Evolutionary conservation across 2,329 filamentous ascomycete genomes (phyloP).

Genomic region (Xenosphaeropsis pyriputrescens): DNA sequence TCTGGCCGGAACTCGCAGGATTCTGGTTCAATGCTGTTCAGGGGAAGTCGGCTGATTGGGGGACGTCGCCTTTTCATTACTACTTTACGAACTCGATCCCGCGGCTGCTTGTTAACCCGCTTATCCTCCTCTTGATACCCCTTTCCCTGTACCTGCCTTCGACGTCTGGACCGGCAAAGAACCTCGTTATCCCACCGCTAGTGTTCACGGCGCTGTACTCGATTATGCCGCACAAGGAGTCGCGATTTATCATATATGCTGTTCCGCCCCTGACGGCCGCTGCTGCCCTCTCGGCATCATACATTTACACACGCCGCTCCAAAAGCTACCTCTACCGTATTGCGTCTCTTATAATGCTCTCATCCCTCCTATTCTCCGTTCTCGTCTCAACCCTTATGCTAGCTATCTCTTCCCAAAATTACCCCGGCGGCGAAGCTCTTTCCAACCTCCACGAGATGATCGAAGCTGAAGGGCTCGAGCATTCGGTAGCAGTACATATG

Average conservation of each 20-base stretch:
- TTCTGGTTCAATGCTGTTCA: conserved; percentile 87
- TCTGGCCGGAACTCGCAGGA: conserved; percentile 83
- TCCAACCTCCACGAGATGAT: conserved; percentile 29
- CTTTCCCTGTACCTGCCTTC: conserved; percentile 33
- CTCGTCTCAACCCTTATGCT: conserved; percentile 52
- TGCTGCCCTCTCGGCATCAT: conserved; percentile 58
- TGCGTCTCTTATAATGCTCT: conserved; percentile 36
- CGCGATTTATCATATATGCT: conserved; percentile 84
- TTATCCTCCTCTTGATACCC: conserved; percentile 40
- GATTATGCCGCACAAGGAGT: conserved; percentile 86
- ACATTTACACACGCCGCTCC: conserved; percentile 48
- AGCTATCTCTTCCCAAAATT: conserved; percentile 74
- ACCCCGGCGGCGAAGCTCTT: conserved; percentile 79
- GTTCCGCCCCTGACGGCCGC: conserved; percentile 69
- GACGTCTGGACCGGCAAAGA: conserved; percentile 25
- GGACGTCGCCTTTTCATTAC: conserved; percentile 69
- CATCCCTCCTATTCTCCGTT: conserved; percentile 46
- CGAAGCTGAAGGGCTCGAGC: conserved; percentile 12
- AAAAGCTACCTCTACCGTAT: conserved; percentile 44
- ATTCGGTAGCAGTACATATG: conserved; percentile 36
- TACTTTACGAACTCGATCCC: conserved; percentile 77
- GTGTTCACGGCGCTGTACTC: conserved; percentile 72
- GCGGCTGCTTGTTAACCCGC: conserved; percentile 69
- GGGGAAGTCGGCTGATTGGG: conserved; percentile 77
- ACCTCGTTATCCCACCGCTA: conserved; percentile 49